Conservation (phyloP, 768 basidiomycete species). For the Pleurotus tuoliensis region DNA sequence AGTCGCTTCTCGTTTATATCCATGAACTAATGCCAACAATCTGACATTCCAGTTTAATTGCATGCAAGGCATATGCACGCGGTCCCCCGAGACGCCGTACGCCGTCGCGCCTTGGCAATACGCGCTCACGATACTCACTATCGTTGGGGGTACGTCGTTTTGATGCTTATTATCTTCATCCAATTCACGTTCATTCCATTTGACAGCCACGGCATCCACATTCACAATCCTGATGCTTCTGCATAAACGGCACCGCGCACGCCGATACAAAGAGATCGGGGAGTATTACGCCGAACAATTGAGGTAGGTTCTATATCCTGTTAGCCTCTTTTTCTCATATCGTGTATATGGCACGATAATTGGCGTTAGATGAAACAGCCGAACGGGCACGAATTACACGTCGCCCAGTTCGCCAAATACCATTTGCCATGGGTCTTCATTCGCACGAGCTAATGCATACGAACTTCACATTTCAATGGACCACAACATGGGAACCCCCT, state of each 20-base stretch:
- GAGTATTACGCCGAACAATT: slow-evolving; percentile 50
- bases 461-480: too few relatives aligned
- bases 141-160: slow-evolving; percentile 32
- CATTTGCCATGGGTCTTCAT: too few relatives aligned
- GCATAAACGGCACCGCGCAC: slow-evolving; percentile 37
- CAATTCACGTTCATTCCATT: background rate
- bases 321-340: too few relatives aligned
- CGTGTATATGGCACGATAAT: too few relatives aligned
- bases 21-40: too few relatives aligned
- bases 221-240: slow-evolving; percentile 34
- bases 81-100: slow-evolving; percentile 33
- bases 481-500: too few relatives aligned
- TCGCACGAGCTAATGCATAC: too few relatives aligned
- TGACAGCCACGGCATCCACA: slow-evolving; percentile 32
- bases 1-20: background rate
- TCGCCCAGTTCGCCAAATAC: too few relatives aligned
- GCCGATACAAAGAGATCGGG: slow-evolving; percentile 34
- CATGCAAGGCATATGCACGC: slow-evolving; percentile 19
- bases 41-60: slow-evolving; percentile 1
- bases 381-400: too few relatives aligned
- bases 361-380: too few relatives aligned
- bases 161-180: background rate
- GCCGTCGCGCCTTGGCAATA: slow-evolving; percentile 42
- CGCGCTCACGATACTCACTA: slow-evolving; percentile 29
- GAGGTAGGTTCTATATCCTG: slow-evolving; percentile 17